Conservation (phyloP, 306 rosid genomes). For the Arachis stenosperma region DNA sequence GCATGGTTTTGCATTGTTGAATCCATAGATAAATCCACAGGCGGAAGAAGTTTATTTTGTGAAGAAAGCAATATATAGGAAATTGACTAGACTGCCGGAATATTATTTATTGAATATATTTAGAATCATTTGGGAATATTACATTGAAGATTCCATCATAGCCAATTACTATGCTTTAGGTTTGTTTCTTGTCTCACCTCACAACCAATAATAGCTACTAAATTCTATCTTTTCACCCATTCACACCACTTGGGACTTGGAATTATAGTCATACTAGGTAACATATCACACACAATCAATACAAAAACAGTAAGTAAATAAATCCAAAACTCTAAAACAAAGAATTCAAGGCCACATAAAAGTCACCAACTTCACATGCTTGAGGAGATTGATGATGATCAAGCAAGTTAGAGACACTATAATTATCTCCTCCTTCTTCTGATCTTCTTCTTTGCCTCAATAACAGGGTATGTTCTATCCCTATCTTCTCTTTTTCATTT, state of each 20-base stretch:
- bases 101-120: not conserved
- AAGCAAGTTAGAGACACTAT: no score
- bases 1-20: not conserved
- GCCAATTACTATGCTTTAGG: conserved; percentile 24
- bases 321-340: not conserved
- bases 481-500: not conserved
- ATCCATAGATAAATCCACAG: not conserved
- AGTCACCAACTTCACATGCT: conserved; percentile 1
- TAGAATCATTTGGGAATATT: conserved; percentile 45
- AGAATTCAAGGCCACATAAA: not conserved
- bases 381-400: not conserved
- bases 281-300: conserved; percentile 1
- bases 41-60: not conserved
- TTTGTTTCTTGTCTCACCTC: conserved; percentile 9
- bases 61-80: conserved; percentile 7
- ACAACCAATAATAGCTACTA: conserved; percentile 10
- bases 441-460: conserved; percentile 9
- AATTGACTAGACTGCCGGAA: conserved; percentile 40
- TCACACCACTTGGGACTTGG: not conserved
- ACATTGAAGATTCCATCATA: conserved; percentile 43
- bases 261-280: not conserved
- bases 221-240: not conserved
- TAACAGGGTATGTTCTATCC: conserved; percentile 15
- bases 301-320: not conserved
- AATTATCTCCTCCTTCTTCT: no score